Evolutionary conservation across 1,284 basidiomycete species (phyloP).

Genomic region (Pterula multifida): DNA sequence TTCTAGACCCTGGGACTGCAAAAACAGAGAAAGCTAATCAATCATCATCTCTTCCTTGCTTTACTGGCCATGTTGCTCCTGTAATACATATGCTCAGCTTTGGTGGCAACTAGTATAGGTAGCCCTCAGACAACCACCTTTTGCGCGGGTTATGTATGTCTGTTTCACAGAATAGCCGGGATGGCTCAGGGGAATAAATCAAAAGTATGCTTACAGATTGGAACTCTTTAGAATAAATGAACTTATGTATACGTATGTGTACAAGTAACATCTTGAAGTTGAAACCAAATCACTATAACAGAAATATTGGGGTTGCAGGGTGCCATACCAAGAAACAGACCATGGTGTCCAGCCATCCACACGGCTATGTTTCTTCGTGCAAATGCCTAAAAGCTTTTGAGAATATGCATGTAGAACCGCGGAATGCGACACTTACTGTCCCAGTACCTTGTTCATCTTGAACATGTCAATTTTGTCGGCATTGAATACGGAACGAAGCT

Average conservation of each 20-base stretch:
- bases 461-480: conserved; percentile 78
- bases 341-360: neutral
- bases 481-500: conserved; percentile 58
- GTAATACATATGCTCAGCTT: neutral
- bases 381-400: neutral
- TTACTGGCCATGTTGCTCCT: too few relatives aligned
- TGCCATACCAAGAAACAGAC: too few relatives aligned
- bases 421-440: conserved; percentile 40
- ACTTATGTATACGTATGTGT: neutral
- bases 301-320: too few relatives aligned
- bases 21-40: neutral
- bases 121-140: too few relatives aligned
- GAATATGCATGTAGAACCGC: neutral
- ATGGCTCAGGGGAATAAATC: neutral
- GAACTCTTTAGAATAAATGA: neutral
- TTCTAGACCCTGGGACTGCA: neutral
- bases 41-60: neutral
- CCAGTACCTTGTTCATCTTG: conserved; percentile 74
- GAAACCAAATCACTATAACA: neutral
- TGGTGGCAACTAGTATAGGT: conserved; percentile 1
- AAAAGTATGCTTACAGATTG: neutral
- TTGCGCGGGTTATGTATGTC: too few relatives aligned
- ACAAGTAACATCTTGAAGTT: neutral
- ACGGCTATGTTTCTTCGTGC: neutral
- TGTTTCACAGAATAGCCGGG: too few relatives aligned